Conservation (phyloP, 208 protist genomes). For the Lotmaria passim region DNA sequence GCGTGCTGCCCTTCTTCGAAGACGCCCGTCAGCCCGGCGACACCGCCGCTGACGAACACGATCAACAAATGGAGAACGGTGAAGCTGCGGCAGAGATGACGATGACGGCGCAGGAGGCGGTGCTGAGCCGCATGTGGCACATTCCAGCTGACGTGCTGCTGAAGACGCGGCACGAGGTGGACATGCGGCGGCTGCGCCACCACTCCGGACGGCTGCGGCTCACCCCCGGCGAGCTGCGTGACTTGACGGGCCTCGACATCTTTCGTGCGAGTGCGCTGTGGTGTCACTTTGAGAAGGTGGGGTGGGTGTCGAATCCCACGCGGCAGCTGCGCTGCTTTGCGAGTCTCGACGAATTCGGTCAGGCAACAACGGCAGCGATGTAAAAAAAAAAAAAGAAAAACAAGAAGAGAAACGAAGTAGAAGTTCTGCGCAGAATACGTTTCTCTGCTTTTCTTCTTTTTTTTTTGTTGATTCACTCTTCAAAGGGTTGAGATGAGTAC, state of each 20-base stretch:
- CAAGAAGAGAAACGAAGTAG: too few relatives aligned
- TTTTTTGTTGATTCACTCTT: background rate
- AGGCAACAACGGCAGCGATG: background rate
- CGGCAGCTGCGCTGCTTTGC: conserved; percentile 48
- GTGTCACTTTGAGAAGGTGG: conserved; percentile 44
- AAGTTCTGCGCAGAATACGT: too few relatives aligned
- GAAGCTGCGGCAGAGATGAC: background rate
- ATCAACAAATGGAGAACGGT: background rate
- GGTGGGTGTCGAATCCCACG: conserved; percentile 43
- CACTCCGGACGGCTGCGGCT: conserved; percentile 33
- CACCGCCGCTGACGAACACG: background rate
- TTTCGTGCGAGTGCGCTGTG: conserved; percentile 81
- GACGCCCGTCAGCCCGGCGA: conserved; percentile 37
- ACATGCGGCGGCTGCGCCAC: conserved; percentile 24
- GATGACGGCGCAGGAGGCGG: conserved; percentile 25
- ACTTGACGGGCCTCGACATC: conserved; percentile 71
- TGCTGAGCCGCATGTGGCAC: conserved; percentile 56
- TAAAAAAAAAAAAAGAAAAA: background rate
- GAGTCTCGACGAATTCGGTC: background rate
- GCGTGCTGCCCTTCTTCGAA: conserved; percentile 45
- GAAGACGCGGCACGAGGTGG: conserved; percentile 43
- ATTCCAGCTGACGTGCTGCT: conserved; percentile 50
- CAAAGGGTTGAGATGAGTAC: too few relatives aligned
- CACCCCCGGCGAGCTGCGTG: conserved; percentile 66
- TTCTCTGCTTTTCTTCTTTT: too few relatives aligned